Evolutionary conservation across 2,329 filamentous ascomycete genomes (phyloP), one percentile per base, ranked within the genome.

Genomic region (Colletotrichum costaricense): DNA sequence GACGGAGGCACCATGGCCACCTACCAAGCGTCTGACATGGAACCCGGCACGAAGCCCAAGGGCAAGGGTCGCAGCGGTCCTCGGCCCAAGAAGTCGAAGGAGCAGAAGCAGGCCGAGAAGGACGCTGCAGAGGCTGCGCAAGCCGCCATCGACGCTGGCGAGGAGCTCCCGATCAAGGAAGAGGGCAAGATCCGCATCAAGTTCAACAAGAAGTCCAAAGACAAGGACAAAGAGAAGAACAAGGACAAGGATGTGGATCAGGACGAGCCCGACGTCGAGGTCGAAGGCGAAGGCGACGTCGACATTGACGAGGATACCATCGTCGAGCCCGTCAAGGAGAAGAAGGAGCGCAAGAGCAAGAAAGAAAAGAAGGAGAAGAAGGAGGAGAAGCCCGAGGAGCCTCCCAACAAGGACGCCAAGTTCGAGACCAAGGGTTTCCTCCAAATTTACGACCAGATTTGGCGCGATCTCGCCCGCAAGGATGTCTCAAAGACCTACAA

Each of bases 391-490:
- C 82, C 82, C 56, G 87, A 88, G 69, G 86, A 88, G 33, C 82
- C 85, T 9, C 84, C 86, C 49, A 88, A 89, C 4, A 87, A 90
- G 26, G 89, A 92, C 73, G 88, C 90, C 73, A 89, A 89, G 73
- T 97, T 94, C 83, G 92, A 94, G 76, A 97, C 95, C 63, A 97
- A 98, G 81, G 95, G 94, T 22, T 99, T 97, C 85, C 95, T 97
- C 79, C 95, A 97, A 82, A 96, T 99, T 71, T 98, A 98, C 82
- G 95, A 98, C 79, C 95, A 98, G 82, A 98, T 98, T 76, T 97
- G 95, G 93, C 93, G 96, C 76, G 97, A 99, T 79, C 91, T 99
- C 78, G 94, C 96, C 2, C 92, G 95, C 74, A 98, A 98, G 81
- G 95, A 98, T 81, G 93, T 98, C 74, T 94, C 93, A 79, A 98